These are phyloP conservation scores for Entomortierella beljakovae DNA, from an alignment of 192 early-diverging fungal genomes.

Conservation along the genomic window DNA sequence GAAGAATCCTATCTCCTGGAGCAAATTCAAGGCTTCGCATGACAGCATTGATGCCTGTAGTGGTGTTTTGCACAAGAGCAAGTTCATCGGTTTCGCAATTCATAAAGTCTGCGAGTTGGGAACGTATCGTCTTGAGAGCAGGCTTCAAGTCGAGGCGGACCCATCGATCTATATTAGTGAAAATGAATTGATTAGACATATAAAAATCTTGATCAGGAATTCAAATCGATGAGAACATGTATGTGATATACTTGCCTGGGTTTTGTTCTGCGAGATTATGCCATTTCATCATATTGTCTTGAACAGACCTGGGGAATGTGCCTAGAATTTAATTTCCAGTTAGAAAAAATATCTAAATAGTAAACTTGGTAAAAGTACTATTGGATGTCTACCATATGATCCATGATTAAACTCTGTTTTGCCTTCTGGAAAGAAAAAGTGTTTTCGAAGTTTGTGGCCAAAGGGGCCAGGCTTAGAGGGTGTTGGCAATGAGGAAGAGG, in stretches of 20 bases:
- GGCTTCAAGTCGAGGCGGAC: constrained; percentile 56
- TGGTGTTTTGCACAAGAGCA: constrained; percentile 68
- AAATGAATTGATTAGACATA: no score
- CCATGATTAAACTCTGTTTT: constrained; percentile 74
- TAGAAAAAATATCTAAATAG: background rate
- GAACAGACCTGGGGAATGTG: constrained; percentile 32
- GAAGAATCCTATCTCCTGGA: constrained; percentile 61
- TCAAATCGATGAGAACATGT: no score
- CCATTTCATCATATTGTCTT: constrained; percentile 38
- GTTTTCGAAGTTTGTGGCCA: constrained; percentile 55
- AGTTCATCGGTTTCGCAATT: constrained; percentile 65
- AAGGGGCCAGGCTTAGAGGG: constrained; percentile 50
- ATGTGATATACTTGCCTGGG: constrained; percentile 31
- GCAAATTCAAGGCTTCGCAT: constrained; percentile 59
- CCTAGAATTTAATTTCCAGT: constrained; percentile 7
- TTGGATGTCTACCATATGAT: constrained; percentile 58
- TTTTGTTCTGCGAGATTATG: constrained; percentile 35
- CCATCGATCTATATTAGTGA: constrained; percentile 70
- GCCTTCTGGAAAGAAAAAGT: constrained; percentile 66
- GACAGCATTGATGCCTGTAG: constrained; percentile 65
- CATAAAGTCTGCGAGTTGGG: constrained; percentile 58
- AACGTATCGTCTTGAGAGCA: constrained; percentile 48
- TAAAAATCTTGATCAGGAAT: no score
- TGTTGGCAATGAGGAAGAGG: constrained; percentile 9
- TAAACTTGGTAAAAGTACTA: background rate